A percentile compares a stretch with the other conserved stretches of the same genome.
Conservation (phyloP, 805 yeast genomes). For the Nadsonia fulvescens region DNA sequence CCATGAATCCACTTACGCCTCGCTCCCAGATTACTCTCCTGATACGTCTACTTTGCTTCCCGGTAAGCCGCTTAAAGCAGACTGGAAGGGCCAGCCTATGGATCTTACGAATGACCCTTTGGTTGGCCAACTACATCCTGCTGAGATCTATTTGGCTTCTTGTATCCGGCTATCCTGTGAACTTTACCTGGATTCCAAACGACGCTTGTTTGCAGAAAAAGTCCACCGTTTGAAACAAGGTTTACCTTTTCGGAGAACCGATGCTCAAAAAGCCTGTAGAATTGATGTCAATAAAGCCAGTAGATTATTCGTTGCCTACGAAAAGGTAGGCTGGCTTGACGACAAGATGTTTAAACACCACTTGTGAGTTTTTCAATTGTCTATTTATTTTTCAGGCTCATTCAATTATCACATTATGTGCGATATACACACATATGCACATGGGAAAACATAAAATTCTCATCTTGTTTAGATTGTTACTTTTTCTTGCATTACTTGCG, state of each 20-base stretch:
- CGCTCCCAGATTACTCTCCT: constrained; percentile 72
- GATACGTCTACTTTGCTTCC: constrained; percentile 44
- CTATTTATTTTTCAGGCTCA: not conserved
- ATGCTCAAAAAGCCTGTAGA: constrained; percentile 93
- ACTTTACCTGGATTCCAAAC: constrained; percentile 58
- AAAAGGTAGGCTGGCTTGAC: constrained; percentile 80
- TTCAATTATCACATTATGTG: not conserved
- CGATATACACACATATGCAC: not conserved
- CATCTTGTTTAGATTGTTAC: no score
- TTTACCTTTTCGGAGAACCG: constrained; percentile 83
- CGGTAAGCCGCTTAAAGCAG: constrained; percentile 61
- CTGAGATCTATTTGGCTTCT: constrained; percentile 73
- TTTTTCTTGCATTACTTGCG: no score
- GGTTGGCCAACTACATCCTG: constrained; percentile 62
- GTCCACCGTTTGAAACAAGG: constrained; percentile 53
- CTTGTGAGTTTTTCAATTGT: not conserved
- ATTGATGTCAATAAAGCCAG: constrained; percentile 95
- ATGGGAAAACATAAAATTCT: not conserved
- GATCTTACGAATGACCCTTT: constrained; percentile 68
- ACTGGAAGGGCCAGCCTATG: constrained; percentile 98
- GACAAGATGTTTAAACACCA: constrained; percentile 49
- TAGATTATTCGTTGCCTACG: constrained; percentile 75
- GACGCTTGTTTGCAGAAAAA: constrained; percentile 77
- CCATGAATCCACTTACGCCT: constrained; percentile 20
- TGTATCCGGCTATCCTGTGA: constrained; percentile 78